Evolutionary conservation across 306 rosid species (phyloP).

Genomic region (Trifolium fragiferum): DNA sequence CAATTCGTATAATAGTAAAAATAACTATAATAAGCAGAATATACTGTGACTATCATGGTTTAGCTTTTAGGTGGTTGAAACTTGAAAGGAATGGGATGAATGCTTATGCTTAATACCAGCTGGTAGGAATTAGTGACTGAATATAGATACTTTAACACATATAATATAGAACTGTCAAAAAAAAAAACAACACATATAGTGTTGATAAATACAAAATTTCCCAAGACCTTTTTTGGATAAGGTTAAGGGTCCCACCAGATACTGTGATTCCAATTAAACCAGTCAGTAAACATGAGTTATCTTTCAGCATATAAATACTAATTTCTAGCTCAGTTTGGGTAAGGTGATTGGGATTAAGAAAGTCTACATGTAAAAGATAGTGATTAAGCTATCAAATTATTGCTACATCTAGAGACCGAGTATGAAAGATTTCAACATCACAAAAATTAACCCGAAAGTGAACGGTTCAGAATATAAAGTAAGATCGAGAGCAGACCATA

Average conservation of each 20-base stretch:
- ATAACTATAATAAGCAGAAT: conserved; percentile 29
- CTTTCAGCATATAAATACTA: conserved; percentile 20
- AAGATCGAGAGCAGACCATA: conserved; percentile 77
- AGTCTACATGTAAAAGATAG: conserved; percentile 24
- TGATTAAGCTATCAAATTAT: conserved; percentile 7
- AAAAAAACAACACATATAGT: neutral
- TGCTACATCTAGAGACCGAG: conserved; percentile 1
- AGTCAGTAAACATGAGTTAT: conserved; percentile 2
- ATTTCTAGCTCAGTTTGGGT: conserved; percentile 31
- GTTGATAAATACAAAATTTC: conserved; percentile 1
- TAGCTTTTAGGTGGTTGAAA: conserved; percentile 13
- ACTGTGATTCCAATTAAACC: conserved; percentile 15
- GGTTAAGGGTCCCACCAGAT: conserved; percentile 12
- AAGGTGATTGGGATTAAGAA: conserved; percentile 34
- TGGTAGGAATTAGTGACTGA: conserved; percentile 21
- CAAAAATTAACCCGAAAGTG: conserved; percentile 42
- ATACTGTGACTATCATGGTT: conserved; percentile 17
- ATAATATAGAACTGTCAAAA: too few species aligned
- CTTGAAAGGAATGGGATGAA: conserved; percentile 24
- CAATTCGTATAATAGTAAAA: conserved; percentile 31
- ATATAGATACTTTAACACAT: neutral
- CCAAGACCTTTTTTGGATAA: conserved; percentile 1
- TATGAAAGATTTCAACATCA: conserved; percentile 9
- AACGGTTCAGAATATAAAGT: conserved; percentile 44
- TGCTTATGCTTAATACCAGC: conserved; percentile 10